Evolutionary conservation across 2,329 filamentous ascomycete genomes (phyloP).

Genomic region (Fusarium clavum): DNA sequence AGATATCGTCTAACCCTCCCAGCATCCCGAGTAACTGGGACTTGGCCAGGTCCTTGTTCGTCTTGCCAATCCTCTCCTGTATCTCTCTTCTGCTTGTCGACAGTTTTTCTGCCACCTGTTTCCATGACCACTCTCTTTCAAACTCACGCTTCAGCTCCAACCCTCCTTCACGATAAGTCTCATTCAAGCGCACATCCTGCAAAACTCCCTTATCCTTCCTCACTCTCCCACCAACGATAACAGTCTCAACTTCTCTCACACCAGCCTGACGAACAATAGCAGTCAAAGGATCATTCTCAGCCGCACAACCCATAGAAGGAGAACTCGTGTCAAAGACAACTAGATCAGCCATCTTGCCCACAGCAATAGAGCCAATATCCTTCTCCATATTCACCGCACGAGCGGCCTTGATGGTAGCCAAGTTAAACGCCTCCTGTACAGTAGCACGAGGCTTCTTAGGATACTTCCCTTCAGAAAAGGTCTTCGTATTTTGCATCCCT

Average conservation of each 20-base stretch:
- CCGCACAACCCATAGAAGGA: constrained; percentile 4
- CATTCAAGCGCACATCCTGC: not conserved
- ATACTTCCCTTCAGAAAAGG: not conserved
- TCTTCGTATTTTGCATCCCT: not conserved
- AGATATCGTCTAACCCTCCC: not conserved
- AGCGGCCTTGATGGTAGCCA: constrained; percentile 15
- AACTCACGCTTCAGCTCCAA: not conserved
- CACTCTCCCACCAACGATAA: not conserved
- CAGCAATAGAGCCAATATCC: constrained; percentile 1
- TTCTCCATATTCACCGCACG: constrained; percentile 4
- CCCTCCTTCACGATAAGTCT: not conserved
- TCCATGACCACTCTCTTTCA: not conserved
- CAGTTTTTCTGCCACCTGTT: not conserved
- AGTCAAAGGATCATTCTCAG: not conserved
- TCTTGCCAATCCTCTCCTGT: not conserved
- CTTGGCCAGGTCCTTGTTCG: not conserved
- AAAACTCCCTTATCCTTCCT: not conserved
- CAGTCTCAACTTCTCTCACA: constrained; percentile 2
- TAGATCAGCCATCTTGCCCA: not conserved
- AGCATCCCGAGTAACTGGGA: constrained; percentile 1
- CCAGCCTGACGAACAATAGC: constrained; percentile 4
- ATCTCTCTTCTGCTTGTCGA: not conserved
- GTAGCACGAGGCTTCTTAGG: not conserved
- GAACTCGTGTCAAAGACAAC: not conserved
- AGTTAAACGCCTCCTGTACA: not conserved